Percentiles rank a stretch among this genome's conserved stretches.
These are phyloP conservation scores for Amanita exitialis DNA, from an alignment of 768 basidiomycete genomes.

Conservation along the genomic window DNA sequence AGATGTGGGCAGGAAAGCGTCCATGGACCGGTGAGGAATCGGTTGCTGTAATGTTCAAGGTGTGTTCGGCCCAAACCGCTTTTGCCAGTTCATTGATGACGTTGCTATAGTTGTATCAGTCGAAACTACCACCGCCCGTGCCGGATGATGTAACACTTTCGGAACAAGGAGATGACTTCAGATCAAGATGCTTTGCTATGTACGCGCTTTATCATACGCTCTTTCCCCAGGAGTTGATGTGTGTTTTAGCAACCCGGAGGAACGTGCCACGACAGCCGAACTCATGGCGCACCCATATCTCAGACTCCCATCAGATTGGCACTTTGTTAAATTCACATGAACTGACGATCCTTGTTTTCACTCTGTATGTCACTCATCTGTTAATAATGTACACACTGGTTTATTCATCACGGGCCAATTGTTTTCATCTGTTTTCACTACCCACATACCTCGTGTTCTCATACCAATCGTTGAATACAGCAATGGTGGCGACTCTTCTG, in stretches of 20 bases:
- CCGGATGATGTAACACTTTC: conserved; percentile 76
- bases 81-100: not conserved
- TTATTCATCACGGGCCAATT: conserved; percentile 10
- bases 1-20: conserved; percentile 97
- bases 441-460: conserved; percentile 10
- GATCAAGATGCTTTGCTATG: conserved; percentile 85
- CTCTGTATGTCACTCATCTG: conserved; percentile 9
- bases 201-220: conserved; percentile 23
- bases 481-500: conserved; percentile 28
- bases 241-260: conserved; percentile 59
- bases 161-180: conserved; percentile 73
- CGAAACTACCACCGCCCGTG: conserved; percentile 80
- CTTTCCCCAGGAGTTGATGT: conserved; percentile 5
- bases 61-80: conserved; percentile 20
- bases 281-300: conserved; percentile 77
- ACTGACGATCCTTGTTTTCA: conserved; percentile 14
- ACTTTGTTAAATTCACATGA: conserved; percentile 57
- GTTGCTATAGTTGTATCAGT: conserved; percentile 61
- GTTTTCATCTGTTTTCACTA: conserved; percentile 7
- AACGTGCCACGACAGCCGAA: conserved; percentile 72
- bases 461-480: conserved; percentile 20
- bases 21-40: conserved; percentile 91
- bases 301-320: conserved; percentile 60
- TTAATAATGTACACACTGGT: conserved; percentile 5
- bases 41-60: conserved; percentile 92